Evolutionary conservation across 495 filamentous ascomycete genomes (phyloP).

Genomic region (Xylaria nigripes): DNA sequence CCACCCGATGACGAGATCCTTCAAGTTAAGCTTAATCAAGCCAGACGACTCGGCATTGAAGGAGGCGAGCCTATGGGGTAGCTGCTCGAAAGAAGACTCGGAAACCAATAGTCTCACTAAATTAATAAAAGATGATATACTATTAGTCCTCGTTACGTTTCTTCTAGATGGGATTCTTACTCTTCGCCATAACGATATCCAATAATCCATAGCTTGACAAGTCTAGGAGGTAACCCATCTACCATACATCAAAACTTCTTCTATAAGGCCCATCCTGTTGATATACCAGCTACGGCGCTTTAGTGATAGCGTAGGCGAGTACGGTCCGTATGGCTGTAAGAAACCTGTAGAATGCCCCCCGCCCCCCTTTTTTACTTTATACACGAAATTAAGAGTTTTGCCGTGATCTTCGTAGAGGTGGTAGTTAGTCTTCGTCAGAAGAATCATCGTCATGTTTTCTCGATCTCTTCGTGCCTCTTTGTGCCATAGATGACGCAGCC

Average conservation of each 20-base stretch:
- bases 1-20: too few relatives aligned
- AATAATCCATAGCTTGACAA: background rate
- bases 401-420: background rate
- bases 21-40: too few relatives aligned
- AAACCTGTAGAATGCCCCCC: background rate
- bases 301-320: background rate
- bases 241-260: too few relatives aligned
- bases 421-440: conserved; percentile 22
- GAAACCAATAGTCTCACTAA: background rate
- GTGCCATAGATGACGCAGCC: conserved; percentile 15
- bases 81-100: background rate
- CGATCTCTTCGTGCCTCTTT: conserved; percentile 37
- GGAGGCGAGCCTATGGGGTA: background rate
- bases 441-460: conserved; percentile 37
- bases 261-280: too few relatives aligned
- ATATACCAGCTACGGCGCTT: background rate
- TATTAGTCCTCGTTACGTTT: background rate
- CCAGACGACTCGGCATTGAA: background rate
- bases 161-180: background rate
- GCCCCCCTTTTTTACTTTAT: background rate
- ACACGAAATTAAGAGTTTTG: background rate
- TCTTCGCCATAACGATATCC: background rate
- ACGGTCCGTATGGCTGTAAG: background rate
- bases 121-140: background rate
- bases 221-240: background rate